These are phyloP conservation scores for Dinochytrium kinnereticum DNA, from an alignment of 371 early-diverging fungal species.

Conservation along the genomic window DNA sequence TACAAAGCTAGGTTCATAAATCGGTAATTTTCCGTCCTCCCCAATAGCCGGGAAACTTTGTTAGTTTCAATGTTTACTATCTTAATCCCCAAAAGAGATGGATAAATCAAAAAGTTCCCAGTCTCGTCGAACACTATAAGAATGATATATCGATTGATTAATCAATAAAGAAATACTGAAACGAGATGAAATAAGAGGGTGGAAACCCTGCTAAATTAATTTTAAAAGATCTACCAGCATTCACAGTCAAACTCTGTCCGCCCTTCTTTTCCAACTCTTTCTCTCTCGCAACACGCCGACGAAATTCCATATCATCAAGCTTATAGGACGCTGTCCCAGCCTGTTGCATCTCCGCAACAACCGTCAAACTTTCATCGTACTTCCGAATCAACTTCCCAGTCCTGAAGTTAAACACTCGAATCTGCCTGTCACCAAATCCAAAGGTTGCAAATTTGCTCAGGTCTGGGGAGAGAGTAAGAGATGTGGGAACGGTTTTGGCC, in stretches of 20 bases:
- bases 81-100: constrained; percentile 94
- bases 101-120: constrained; percentile 85
- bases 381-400: constrained; percentile 87
- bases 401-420: constrained; percentile 82
- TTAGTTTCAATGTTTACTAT: constrained; percentile 84
- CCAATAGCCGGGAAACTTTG: constrained; percentile 82
- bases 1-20: constrained; percentile 87
- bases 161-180: too few species aligned
- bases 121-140: constrained; percentile 91
- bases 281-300: constrained; percentile 89
- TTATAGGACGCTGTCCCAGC: constrained; percentile 76
- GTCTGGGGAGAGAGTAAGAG: constrained; percentile 84
- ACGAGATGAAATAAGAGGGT: background rate
- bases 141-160: too few species aligned
- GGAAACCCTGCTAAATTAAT: background rate
- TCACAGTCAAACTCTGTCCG: constrained; percentile 68
- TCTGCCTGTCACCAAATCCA: constrained; percentile 80
- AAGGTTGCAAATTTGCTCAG: constrained; percentile 83
- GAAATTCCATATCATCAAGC: constrained; percentile 97
- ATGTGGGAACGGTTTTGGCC: constrained; percentile 73
- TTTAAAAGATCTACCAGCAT: too few species aligned
- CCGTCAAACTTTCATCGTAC: constrained; percentile 87
- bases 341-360: constrained; percentile 87
- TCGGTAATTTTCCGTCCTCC: constrained; percentile 89
- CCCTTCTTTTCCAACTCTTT: constrained; percentile 77